These are phyloP conservation scores for Nakaseomyces sp. DNA, from an alignment of 1,139 yeast species.

Conservation along the genomic window DNA sequence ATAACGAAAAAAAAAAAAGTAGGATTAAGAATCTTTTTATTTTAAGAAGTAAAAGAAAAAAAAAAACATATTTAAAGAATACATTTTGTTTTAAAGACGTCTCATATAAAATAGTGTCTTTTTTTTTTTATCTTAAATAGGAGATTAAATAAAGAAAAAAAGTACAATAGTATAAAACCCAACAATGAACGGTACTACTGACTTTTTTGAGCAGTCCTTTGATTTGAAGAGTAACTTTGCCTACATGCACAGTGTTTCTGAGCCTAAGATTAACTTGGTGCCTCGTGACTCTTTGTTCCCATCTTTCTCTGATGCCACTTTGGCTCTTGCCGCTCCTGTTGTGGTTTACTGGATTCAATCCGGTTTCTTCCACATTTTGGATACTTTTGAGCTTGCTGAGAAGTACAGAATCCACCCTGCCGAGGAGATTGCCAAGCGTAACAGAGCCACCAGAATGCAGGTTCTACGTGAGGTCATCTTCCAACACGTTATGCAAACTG, in stretches of 20 bases:
- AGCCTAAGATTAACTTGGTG: constrained; percentile 13
- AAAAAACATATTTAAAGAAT: too few relatives aligned
- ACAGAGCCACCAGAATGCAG: constrained; percentile 59
- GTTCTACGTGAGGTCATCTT: constrained; percentile 74
- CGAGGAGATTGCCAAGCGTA: constrained; percentile 67
- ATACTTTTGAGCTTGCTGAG: constrained; percentile 65
- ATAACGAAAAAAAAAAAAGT: too few relatives aligned
- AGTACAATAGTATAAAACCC: neutral
- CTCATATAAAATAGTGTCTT: too few relatives aligned
- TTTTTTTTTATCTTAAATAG: neutral
- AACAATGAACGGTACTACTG: constrained; percentile 6
- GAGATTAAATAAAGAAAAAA: neutral
- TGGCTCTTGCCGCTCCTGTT: constrained; percentile 69
- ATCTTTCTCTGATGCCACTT: constrained; percentile 45
- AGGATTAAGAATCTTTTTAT: too few relatives aligned
- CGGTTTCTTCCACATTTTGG: constrained; percentile 63
- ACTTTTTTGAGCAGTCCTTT: constrained; percentile 10
- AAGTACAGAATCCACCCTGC: constrained; percentile 84
- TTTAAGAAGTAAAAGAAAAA: too few relatives aligned
- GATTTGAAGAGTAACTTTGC: constrained; percentile 14
- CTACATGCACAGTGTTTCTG: constrained; percentile 18
- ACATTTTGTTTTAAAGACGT: too few relatives aligned
- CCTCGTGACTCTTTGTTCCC: constrained; percentile 15
- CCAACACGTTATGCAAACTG: constrained; percentile 77
- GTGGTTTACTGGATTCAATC: constrained; percentile 79